Evolutionary conservation across 2,329 filamentous ascomycete species (phyloP).

Genomic region (Ceratocystis diversiconidia): DNA sequence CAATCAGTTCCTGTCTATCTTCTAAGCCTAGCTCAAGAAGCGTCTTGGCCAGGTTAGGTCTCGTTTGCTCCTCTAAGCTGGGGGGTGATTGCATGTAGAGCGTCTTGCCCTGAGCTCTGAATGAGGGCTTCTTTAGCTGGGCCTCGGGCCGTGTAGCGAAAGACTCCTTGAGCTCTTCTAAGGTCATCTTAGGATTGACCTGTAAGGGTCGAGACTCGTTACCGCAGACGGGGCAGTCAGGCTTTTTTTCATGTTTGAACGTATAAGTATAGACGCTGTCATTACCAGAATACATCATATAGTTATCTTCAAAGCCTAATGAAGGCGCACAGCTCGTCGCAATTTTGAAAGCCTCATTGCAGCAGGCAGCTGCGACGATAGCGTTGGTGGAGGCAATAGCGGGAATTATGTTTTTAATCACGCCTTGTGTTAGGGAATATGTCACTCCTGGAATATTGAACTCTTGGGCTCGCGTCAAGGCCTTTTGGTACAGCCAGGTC

Average conservation of each 20-base stretch:
- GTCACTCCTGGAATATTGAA: conserved; percentile 89
- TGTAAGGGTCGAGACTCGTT: conserved; percentile 62
- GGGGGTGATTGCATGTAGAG: conserved; percentile 81
- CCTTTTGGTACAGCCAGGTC: conserved; percentile 86
- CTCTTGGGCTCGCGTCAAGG: conserved; percentile 64
- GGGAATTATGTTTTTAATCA: conserved; percentile 98
- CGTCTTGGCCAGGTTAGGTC: conserved; percentile 67
- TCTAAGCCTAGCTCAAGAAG: conserved; percentile 57
- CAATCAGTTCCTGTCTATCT: conserved; percentile 75
- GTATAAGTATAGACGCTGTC: conserved; percentile 95
- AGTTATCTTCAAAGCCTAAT: conserved; percentile 67
- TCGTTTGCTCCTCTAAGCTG: conserved; percentile 69
- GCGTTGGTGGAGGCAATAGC: conserved; percentile 97
- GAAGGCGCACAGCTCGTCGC: conserved; percentile 68
- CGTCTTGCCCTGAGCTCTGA: conserved; percentile 64
- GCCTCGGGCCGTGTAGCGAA: conserved; percentile 73
- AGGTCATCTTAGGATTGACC: conserved; percentile 55
- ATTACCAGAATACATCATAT: conserved; percentile 99
- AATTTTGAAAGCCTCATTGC: conserved; percentile 94
- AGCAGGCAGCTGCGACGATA: conserved; percentile 87
- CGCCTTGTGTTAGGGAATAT: conserved; percentile 89
- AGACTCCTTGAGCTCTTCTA: conserved; percentile 74
- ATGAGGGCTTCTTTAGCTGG: conserved; percentile 84
- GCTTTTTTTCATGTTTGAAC: conserved; percentile 85
- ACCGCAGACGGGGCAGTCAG: conserved; percentile 89